Conservation (phyloP, 768 basidiomycete species). For the Kwoniella heveanensis region DNA sequence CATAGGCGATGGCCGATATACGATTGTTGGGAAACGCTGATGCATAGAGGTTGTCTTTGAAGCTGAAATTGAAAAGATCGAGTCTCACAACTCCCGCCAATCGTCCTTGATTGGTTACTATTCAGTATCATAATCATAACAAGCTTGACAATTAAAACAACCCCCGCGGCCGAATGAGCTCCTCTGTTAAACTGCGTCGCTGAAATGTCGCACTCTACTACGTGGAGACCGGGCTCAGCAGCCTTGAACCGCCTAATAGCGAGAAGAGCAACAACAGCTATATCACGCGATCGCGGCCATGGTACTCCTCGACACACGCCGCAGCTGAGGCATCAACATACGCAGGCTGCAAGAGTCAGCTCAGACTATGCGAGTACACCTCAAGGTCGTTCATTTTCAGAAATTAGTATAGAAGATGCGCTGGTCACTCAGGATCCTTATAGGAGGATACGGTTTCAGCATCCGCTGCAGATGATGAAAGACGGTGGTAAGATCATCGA, state of each 20-base stretch:
- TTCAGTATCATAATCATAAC: background rate
- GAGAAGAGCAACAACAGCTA: background rate
- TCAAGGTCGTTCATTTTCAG: background rate
- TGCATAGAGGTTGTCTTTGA: too few relatives aligned
- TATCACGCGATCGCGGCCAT: background rate
- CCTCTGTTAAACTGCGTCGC: too few relatives aligned
- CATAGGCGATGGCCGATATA: background rate
- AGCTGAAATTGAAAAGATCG: too few relatives aligned
- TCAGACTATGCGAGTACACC: too few relatives aligned
- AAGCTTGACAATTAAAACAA: too few relatives aligned
- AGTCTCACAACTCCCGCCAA: too few relatives aligned
- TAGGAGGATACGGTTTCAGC: constrained; percentile 23
- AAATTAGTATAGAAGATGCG: constrained; percentile 6
- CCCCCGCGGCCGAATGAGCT: too few relatives aligned
- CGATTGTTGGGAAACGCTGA: too few relatives aligned
- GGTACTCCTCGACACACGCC: too few relatives aligned
- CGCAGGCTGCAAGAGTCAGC: too few relatives aligned
- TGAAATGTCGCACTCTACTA: background rate
- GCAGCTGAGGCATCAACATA: too few relatives aligned
- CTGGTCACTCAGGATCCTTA: constrained; percentile 28
- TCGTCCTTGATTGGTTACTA: background rate
- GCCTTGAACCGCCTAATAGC: background rate
- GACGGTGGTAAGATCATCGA: background rate
- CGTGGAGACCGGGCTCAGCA: background rate
- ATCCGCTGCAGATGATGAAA: constrained; percentile 2